Conservation (phyloP, 164 flowering plant species). For the Dillenia turbinata region DNA sequence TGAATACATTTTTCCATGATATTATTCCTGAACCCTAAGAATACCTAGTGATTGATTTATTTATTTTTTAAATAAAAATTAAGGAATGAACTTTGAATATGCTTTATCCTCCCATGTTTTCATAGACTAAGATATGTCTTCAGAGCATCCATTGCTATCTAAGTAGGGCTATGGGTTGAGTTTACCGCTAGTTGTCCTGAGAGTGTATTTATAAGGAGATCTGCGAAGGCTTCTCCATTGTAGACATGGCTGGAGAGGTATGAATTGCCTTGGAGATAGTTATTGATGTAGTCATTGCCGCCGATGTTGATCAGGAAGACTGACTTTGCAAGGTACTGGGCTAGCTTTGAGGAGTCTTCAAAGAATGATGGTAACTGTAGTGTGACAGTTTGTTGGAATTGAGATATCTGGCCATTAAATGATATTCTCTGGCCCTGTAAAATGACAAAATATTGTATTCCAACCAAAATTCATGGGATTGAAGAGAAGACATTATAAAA, state of each 20-base stretch:
- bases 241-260: slow-evolving; percentile 19
- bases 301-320: slow-evolving; percentile 24
- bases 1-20: no score
- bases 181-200: slow-evolving; percentile 25
- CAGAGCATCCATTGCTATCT: no score
- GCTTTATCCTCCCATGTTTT: no score
- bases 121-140: no score
- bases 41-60: no score
- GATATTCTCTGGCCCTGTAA: slow-evolving; percentile 27
- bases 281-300: slow-evolving; percentile 46
- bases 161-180: neutral
- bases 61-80: neutral
- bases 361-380: slow-evolving; percentile 18
- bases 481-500: neutral
- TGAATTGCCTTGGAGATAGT: slow-evolving; percentile 28
- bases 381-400: slow-evolving; percentile 25
- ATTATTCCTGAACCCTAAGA: no score
- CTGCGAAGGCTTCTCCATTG: slow-evolving; percentile 24
- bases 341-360: slow-evolving; percentile 7
- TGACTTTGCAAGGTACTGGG: slow-evolving; percentile 23
- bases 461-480: neutral
- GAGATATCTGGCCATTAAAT: slow-evolving; percentile 24
- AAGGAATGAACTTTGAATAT: neutral
- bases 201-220: slow-evolving; percentile 20
- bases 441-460: neutral